These are phyloP conservation scores for Backusella mclennaniae DNA, from an alignment of 192 early-diverging fungal species.

Conservation along the genomic window DNA sequence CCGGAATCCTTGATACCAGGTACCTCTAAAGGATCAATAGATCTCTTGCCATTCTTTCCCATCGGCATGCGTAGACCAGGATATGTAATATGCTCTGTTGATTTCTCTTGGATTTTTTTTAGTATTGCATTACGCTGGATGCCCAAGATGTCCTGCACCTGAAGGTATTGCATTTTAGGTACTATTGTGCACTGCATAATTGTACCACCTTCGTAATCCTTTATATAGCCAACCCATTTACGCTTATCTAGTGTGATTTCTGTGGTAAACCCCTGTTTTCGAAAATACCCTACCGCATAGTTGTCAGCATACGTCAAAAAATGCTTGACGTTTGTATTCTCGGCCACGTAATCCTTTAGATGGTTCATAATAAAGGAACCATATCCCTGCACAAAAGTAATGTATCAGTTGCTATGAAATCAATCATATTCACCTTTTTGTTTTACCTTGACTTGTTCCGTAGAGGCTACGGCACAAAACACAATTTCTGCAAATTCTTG, in stretches of 20 bases:
- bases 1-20: constrained; percentile 88
- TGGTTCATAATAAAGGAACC: constrained; percentile 94
- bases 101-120: constrained; percentile 75
- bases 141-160: constrained; percentile 67
- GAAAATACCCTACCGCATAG: constrained; percentile 97
- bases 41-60: constrained; percentile 56
- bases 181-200: constrained; percentile 97
- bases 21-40: constrained; percentile 78
- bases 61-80: constrained; percentile 60
- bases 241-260: constrained; percentile 92
- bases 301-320: constrained; percentile 99
- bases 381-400: constrained; percentile 67
- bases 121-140: constrained; percentile 78
- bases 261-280: constrained; percentile 98
- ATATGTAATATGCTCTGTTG: constrained; percentile 72
- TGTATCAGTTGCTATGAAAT: not conserved
- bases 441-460: constrained; percentile 85
- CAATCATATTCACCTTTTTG: not conserved
- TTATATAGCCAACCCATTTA: constrained; percentile 98
- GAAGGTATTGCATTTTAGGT: constrained; percentile 79
- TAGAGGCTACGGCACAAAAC: constrained; percentile 89
- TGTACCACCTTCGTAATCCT: constrained; percentile 99
- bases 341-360: constrained; percentile 88
- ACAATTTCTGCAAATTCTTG: constrained; percentile 97
- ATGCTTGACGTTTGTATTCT: constrained; percentile 68